Evolutionary conservation across 306 rosid species (phyloP), one percentile per base, ranked within the genome.

Genomic region (Pachyrhizus erosus): DNA sequence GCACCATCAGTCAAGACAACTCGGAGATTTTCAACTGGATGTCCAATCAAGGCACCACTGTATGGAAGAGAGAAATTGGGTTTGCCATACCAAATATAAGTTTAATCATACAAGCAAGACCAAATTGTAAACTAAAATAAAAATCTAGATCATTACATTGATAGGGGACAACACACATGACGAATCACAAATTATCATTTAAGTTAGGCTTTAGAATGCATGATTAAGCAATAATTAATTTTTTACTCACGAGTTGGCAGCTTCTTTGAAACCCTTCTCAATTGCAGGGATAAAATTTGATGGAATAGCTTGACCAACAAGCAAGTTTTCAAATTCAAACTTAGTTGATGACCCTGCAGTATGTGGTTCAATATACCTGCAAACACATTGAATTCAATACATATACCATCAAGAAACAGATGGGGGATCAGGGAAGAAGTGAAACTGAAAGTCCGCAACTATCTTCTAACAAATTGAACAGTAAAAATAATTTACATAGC

Each of bases 251-350:
- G 98, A 96, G 83, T 96, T 96, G 33, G 98, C 97, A 40, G 98
- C 99, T 92, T 96, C 99, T 84, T 81, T 92, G 82, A 96, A 96
- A 86, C 99, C 99, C 84, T 96, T 96, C 86, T 93, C 99, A 26
- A 96, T 96, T 57, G 98, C 98, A 61, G 99, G 98, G 70, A 96
- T 87, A 85, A 96, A 96, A 88, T 80, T 87, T 61, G 99, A 93
- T 39, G 99, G 98, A 83, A 96, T 83, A 85, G 96, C 99, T 89
- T 96, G 99, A 71, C 99, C 98, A 55, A 93, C 96, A 84, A 96
- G 91, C 80, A 89, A 26, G 91, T 96, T 96, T 77, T 96, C 99
- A 79, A 96, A 96, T 88, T 93, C 98, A 82, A 96, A 93, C 89
- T 96, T 93, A 70, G 94, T 86, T 10, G 89, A 40, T 9, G 96